Base-by-base conservation (phyloP, 2,329 filamentous ascomycete genomes). In the Colletotrichum falcatum region DNA sequence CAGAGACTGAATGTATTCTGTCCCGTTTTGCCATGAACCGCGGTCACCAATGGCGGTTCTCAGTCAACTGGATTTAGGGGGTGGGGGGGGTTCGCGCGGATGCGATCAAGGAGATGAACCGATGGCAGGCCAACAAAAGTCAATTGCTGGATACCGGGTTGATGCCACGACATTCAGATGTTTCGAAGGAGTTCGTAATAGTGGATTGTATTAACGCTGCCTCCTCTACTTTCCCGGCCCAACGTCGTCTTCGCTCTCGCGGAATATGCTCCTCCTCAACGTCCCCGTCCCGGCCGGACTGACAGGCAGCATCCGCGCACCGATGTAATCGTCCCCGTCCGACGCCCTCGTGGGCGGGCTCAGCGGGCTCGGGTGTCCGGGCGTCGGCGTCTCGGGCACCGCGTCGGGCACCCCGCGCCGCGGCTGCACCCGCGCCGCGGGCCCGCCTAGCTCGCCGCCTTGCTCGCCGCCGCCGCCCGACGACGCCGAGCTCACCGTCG, bases 231-330 rank as follows among this genome's bases (percentile, higher is more conserved):
- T 71, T 55, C 20, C 55, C 1, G 66, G 53, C 2, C 69, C 60
- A 8, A 70, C 54, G 74, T 85, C 82, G 49, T 83, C 82, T 35
- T 78, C 76, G n/a, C 78, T 80, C 74, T 84, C 83, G 8, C 77
- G 75, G 51, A 85, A 84, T 48, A 82, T 79, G 35, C 83, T 84
- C 76, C 77, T 81, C 61, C 83, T 76, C n/a, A 78, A 55, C 5
- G 70, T 68, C n/a, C 56, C 55, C 42, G 61, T 71, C 12, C 61
- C 63, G 30, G 69, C 60, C 14, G 71, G 63, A 33, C 66, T 70
- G 18, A 74, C 65, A 26, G 64, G 66, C 65, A 61, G 18, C 60
- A 70, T 66, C 65, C 70, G 73, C 44, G 74, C 72, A 46, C 67
- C 72, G 12, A 79, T 48, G 46, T 79, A 78, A 62, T 79, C 77